Evolutionary conservation across 2,329 filamentous ascomycete genomes (phyloP), one percentile per base, ranked within the genome.

Genomic region (Cercospora berteroae): DNA sequence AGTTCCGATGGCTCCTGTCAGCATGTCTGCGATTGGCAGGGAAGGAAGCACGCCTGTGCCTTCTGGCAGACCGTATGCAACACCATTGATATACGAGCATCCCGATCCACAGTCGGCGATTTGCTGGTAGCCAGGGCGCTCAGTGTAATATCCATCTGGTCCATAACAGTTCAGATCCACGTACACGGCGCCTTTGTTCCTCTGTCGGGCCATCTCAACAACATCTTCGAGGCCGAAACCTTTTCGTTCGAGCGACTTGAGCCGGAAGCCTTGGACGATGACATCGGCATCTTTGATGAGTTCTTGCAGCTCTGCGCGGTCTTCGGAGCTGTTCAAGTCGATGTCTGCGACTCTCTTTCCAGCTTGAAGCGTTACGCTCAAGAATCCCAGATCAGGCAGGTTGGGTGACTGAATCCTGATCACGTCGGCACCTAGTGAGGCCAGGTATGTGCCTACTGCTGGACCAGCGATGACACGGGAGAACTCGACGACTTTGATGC

Each of bases 91-190:
- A 36, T 69, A 68, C 20, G 66, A 67, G 65, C 68, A 69, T 12
- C 68, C 67, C 4, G 65, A 69, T 10, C 65, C 68, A n/a, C 81
- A 80, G 70, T 86, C 83, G 23, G 79, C 80, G 63, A 86, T 85
- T 72, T 85, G 83, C 74, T 86, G 84, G 83, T 83, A 86, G 0
- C 84, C 84, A 18, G 78, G 81, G 7, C 84, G 75, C 31, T 81
- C 76, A 4, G 76, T 74, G 80, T 81, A 83, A 0, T 81, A 81
- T 0, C 84, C 84, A 60, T 84, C 72, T 77, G 81, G 85, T 0
- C 84, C 84, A 66, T 85, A 87, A 72, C 83, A 86, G 70, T 86
- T 85, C 75, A 85, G 83, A 3, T 81, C 75, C 3, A 83, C 80
- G 56, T 84, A 81, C 16, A 86, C 77, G 20, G 85, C 77, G 0